phyloP scores from a whole-genome alignment of 495 filamentous ascomycete genomes.

The Annulohypoxylon bovei region DNA sequence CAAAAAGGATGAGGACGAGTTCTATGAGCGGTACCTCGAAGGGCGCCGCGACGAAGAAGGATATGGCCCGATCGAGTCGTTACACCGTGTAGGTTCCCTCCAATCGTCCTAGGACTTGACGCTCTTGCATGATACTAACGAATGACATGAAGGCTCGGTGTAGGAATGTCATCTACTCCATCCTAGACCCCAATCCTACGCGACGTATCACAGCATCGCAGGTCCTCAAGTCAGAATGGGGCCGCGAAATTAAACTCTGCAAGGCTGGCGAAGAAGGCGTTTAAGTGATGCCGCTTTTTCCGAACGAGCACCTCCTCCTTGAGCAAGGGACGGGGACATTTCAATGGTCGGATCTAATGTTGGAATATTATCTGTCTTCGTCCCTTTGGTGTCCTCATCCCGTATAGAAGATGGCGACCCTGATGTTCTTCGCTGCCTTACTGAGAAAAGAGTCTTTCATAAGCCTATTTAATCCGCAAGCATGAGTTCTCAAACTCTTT shows the following conservation, averaged over 20 bases:
- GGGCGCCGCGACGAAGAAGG: conserved; percentile 93
- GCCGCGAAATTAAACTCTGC: conserved; percentile 94
- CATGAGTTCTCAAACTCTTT: conserved; percentile 17
- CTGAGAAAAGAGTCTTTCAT: neutral
- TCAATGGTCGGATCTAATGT: neutral
- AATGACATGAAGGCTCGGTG: conserved; percentile 79
- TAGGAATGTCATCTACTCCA: conserved; percentile 98
- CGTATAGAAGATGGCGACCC: conserved; percentile 21
- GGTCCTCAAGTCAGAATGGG: conserved; percentile 98
- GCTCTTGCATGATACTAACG: conserved; percentile 25
- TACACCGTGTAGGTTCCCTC: conserved; percentile 82
- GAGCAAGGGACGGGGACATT: conserved; percentile 3
- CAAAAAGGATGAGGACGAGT: conserved; percentile 95
- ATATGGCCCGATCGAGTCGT: conserved; percentile 93
- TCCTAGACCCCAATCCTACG: conserved; percentile 91
- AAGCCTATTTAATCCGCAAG: neutral
- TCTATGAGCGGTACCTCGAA: conserved; percentile 91
- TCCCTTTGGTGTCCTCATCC: conserved; percentile 33
- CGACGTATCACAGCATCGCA: conserved; percentile 95
- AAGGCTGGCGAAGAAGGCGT: conserved; percentile 93
- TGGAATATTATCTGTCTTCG: neutral
- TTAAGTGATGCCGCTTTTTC: conserved; percentile 47
- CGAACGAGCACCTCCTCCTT: neutral
- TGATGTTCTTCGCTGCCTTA: conserved; percentile 20
- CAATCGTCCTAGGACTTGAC: neutral